phyloP scores from a whole-genome alignment of 441 rosid species.

The Sinapis alba region DNA sequence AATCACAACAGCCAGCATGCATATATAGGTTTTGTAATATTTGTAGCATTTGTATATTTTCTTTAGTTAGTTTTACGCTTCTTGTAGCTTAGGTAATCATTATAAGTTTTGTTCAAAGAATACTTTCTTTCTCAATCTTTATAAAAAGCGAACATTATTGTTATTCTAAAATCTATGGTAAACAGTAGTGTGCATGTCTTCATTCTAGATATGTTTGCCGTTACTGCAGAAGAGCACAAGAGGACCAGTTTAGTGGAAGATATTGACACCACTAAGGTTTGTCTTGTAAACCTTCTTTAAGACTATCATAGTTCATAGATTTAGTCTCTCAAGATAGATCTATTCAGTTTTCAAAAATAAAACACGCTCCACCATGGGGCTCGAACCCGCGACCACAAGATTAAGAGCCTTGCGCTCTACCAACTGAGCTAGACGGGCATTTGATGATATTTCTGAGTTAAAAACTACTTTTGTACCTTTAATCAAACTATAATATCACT shows the following conservation, averaged over 20 bases:
- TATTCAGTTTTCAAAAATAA: too few species aligned
- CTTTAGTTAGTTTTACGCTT: background rate
- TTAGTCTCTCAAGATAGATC: slow-evolving; percentile 1
- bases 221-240: slow-evolving; percentile 15
- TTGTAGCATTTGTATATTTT: slow-evolving; percentile 2
- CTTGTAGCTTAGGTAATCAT: background rate
- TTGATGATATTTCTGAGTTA: too few species aligned
- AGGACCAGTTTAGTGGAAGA: background rate
- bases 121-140: background rate
- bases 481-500: too few species aligned
- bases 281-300: slow-evolving; percentile 15
- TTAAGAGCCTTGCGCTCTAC: too few species aligned
- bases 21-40: background rate
- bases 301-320: background rate
- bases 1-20: background rate
- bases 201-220: slow-evolving; percentile 23
- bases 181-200: slow-evolving; percentile 20
- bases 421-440: too few species aligned
- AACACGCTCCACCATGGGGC: too few species aligned
- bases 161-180: background rate
- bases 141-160: background rate
- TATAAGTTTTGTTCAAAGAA: background rate
- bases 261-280: slow-evolving; percentile 16
- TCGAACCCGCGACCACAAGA: too few species aligned
- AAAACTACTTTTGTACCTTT: too few species aligned